Evolutionary conservation across 2,329 filamentous ascomycete species (phyloP).

Genomic region (Colletotrichum orbiculare): DNA sequence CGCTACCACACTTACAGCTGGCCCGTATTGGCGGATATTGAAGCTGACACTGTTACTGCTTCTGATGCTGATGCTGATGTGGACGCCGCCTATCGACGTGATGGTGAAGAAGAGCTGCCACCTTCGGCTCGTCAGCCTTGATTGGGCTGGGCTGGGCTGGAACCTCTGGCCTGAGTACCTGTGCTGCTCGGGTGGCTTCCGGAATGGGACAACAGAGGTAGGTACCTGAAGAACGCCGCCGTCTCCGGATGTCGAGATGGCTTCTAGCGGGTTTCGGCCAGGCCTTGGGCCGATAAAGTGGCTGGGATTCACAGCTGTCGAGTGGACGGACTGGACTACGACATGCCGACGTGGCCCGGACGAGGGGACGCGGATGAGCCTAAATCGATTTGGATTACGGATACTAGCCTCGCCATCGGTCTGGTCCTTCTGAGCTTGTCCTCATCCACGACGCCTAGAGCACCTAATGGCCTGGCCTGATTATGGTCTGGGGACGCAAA

Average conservation of each 20-base stretch:
- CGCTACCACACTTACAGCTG: neutral
- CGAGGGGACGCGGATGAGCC: conserved; percentile 1
- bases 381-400: conserved; percentile 3
- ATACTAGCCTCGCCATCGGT: conserved; percentile 11
- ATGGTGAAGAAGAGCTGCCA: neutral
- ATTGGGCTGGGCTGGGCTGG: conserved; percentile 6
- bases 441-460: neutral
- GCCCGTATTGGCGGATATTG: conserved; percentile 11
- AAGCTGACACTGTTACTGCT: conserved; percentile 10
- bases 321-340: neutral
- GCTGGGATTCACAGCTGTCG: conserved; percentile 4
- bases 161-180: neutral
- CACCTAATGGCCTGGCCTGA: conserved; percentile 3
- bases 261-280: conserved; percentile 12
- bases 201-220: conserved; percentile 18
- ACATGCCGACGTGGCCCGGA: conserved; percentile 11
- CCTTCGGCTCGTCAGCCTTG: neutral
- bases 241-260: conserved; percentile 17
- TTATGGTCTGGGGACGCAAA: conserved; percentile 1
- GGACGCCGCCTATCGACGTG: conserved; percentile 16
- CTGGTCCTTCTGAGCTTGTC: conserved; percentile 13
- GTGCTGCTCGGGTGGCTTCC: conserved; percentile 24
- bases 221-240: conserved; percentile 17
- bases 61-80: neutral
- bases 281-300: conserved; percentile 7